Conservation (phyloP, 2,329 filamentous ascomycete genomes). For the Pseudogymnoascus sp. region DNA sequence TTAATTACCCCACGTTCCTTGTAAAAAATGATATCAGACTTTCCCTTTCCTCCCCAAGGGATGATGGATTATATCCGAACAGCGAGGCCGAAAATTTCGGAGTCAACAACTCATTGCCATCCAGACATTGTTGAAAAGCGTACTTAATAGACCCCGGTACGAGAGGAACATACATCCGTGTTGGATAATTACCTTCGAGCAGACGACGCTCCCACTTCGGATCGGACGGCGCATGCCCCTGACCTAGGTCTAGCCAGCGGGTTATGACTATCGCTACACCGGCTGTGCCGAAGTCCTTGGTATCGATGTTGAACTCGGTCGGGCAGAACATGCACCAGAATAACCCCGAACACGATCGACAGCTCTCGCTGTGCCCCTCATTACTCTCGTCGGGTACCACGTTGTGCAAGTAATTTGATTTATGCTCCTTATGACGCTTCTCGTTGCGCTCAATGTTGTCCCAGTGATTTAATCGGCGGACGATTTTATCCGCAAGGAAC, state of each 20-base stretch:
- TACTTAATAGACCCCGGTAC: background rate
- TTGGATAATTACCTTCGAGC: background rate
- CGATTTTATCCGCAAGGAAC: background rate
- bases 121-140: background rate
- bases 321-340: background rate
- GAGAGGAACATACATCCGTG: background rate
- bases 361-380: background rate
- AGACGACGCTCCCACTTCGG: conserved; percentile 9
- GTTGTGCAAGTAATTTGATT: too few species aligned
- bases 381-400: too few species aligned
- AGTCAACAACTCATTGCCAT: background rate
- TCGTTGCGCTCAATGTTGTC: background rate
- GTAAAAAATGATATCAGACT: background rate
- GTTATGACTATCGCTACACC: conserved; percentile 14
- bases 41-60: background rate
- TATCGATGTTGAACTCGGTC: conserved; percentile 14
- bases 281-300: conserved; percentile 11
- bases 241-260: conserved; percentile 13
- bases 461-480: background rate
- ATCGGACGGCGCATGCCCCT: conserved; percentile 10
- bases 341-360: background rate
- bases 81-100: background rate
- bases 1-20: background rate
- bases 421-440: too few species aligned
- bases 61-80: background rate